Evolutionary conservation across 805 yeast genomes (phyloP).

Genomic region (Barnettozyma sucrosica): DNA sequence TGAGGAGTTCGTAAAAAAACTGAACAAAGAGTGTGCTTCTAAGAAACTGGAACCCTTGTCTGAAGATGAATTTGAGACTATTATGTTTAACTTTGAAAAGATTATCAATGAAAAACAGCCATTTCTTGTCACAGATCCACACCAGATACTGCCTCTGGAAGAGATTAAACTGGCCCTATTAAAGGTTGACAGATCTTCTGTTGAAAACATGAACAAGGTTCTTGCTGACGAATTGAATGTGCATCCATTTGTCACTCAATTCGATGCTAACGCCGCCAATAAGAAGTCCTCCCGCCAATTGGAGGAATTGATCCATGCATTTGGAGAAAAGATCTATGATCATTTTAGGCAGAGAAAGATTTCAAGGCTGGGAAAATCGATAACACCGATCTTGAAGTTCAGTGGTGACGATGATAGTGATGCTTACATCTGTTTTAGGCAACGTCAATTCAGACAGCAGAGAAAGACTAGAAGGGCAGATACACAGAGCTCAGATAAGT

Average conservation of each 20-base stretch:
- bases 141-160: conserved; percentile 60
- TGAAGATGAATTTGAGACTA: conserved; percentile 81
- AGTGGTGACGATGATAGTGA: conserved; percentile 87
- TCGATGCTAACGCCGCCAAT: conserved; percentile 36
- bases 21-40: conserved; percentile 30
- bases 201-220: conserved; percentile 50
- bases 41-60: conserved; percentile 36
- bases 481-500: conserved; percentile 78
- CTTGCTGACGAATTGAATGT: conserved; percentile 51
- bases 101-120: conserved; percentile 81
- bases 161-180: conserved; percentile 56
- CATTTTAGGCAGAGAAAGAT: conserved; percentile 81
- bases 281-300: conserved; percentile 38
- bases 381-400: conserved; percentile 72
- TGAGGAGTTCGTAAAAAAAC: conserved; percentile 51
- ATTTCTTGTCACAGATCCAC: conserved; percentile 78
- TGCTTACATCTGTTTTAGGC: conserved; percentile 92
- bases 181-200: conserved; percentile 40
- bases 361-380: conserved; percentile 58
- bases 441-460: conserved; percentile 92
- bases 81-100: conserved; percentile 69
- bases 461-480: conserved; percentile 96
- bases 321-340: conserved; percentile 64
- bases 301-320: conserved; percentile 42
- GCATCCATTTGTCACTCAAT: conserved; percentile 52